phyloP scores from a whole-genome alignment of 345 rosid species.

The Kernera saxatilis region DNA sequence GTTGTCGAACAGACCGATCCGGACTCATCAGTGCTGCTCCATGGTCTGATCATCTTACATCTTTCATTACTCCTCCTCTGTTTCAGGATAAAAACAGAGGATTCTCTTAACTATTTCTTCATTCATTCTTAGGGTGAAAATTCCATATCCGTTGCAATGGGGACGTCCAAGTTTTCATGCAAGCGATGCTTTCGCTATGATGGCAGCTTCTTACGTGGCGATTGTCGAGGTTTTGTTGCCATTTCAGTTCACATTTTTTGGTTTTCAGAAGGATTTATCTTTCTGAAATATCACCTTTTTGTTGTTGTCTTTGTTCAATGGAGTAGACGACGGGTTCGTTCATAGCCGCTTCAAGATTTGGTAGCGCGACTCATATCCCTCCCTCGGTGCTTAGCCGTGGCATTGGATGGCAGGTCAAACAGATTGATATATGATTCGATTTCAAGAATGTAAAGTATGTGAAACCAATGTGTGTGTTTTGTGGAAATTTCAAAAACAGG shows the following conservation, averaged over 20 bases:
- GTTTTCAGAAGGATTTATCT: background rate
- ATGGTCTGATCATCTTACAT: conserved; percentile 48
- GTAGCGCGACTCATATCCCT: conserved; percentile 77
- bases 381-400: conserved; percentile 81
- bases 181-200: conserved; percentile 60
- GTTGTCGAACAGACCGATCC: conserved; percentile 81
- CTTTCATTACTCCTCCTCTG: background rate
- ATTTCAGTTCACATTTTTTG: background rate
- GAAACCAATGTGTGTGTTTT: background rate
- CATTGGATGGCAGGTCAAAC: conserved; percentile 67
- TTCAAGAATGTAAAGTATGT: conserved; percentile 2
- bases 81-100: background rate
- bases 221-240: conserved; percentile 54
- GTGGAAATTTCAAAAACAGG: conserved; percentile 34
- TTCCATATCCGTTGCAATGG: conserved; percentile 90
- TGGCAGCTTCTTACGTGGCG: conserved; percentile 73
- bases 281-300: background rate
- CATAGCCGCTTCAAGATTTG: conserved; percentile 74
- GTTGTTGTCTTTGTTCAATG: background rate
- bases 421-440: background rate
- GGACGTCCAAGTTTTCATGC: conserved; percentile 65
- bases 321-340: conserved; percentile 71
- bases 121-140: conserved; percentile 46
- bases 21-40: conserved; percentile 76
- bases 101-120: conserved; percentile 6